Conservation (phyloP, 176 grass and related monocot genomes). For the Hyparrhenia diplandra region DNA sequence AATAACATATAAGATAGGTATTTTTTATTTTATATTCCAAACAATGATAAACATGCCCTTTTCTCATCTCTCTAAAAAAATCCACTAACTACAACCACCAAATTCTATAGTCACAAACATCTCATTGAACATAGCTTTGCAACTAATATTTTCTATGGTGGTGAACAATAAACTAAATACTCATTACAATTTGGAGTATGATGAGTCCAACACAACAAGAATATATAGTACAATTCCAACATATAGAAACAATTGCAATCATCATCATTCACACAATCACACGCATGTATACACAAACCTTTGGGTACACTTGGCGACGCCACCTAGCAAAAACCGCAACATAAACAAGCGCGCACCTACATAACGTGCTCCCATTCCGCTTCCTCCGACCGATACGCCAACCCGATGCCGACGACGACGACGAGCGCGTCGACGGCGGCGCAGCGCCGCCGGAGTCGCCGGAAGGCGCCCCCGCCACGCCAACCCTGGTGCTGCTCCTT, state of each 20-base stretch:
- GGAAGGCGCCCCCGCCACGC: conserved; percentile 15
- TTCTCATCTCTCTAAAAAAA: neutral
- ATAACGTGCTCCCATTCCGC: conserved; percentile 15
- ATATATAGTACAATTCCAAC: neutral
- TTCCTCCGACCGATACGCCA: conserved; percentile 40
- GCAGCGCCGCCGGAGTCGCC: conserved; percentile 23
- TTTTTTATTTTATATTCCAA: neutral
- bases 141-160: neutral
- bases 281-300: neutral
- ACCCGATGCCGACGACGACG: conserved; percentile 42
- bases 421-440: conserved; percentile 18
- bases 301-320: neutral
- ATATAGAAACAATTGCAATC: neutral
- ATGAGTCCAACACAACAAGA: neutral
- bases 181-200: neutral
- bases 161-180: neutral
- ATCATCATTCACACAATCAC: neutral
- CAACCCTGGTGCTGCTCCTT: conserved; percentile 81
- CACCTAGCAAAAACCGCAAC: conserved; percentile 28
- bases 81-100: neutral
- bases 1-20: neutral
- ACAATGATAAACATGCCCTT: neutral
- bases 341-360: conserved; percentile 30
- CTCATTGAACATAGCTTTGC: neutral
- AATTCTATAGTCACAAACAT: neutral